phyloP scores from a whole-genome alignment of 106 monocot species.

The Apostasia ramifera region DNA sequence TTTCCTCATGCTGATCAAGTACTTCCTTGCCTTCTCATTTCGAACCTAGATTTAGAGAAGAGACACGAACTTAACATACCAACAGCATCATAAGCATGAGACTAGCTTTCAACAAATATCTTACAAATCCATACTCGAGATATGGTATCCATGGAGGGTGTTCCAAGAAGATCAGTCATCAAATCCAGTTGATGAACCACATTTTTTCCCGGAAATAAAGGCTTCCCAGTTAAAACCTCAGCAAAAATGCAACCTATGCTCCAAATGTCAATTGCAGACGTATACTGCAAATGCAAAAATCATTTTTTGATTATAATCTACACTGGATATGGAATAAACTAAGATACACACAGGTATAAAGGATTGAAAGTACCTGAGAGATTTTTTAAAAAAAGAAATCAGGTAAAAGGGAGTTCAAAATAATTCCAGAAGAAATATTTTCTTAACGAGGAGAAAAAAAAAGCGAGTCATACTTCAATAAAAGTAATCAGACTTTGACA shows the following conservation, averaged over 20 bases:
- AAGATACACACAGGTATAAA: background rate
- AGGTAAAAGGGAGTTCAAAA: conserved; percentile 29
- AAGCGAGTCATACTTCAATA: background rate
- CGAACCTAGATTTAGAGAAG: conserved; percentile 37
- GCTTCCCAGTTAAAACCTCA: conserved; percentile 87
- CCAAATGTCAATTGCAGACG: conserved; percentile 93
- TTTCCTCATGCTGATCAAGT: conserved; percentile 78
- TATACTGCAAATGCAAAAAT: conserved; percentile 55
- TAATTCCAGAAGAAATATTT: conserved; percentile 43
- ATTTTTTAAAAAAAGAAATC: conserved; percentile 11
- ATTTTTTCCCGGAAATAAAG: conserved; percentile 95
- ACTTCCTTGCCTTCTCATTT: conserved; percentile 87
- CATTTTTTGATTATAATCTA: background rate
- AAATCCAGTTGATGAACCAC: conserved; percentile 80
- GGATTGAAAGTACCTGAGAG: conserved; percentile 9
- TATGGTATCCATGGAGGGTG: conserved; percentile 82
- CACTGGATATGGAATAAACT: background rate
- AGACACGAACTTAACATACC: too few relatives aligned
- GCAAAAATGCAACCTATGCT: conserved; percentile 99
- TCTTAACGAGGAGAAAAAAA: conserved; percentile 17
- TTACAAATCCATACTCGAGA: conserved; percentile 45
- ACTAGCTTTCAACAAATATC: background rate
- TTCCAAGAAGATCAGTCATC: conserved; percentile 81
- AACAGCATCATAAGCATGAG: background rate
- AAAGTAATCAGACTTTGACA: background rate